phyloP scores from a whole-genome alignment of 164 flowering plant genomes.

The Chimonanthus praecox region DNA sequence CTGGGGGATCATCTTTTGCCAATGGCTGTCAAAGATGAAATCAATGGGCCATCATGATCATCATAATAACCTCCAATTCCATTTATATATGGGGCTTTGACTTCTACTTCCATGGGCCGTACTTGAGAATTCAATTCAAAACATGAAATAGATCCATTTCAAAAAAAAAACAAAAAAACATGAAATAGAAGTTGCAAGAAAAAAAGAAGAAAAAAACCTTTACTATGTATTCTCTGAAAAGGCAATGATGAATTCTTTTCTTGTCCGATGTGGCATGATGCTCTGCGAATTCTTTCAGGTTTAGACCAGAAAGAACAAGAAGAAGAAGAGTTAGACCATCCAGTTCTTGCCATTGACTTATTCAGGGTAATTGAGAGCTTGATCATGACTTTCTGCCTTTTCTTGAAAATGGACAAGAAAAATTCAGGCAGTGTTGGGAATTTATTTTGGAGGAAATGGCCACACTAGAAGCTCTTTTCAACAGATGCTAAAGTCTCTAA shows the following conservation, averaged over 20 bases:
- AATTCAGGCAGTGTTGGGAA: slow-evolving; percentile 37
- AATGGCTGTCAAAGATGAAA: too few relatives aligned
- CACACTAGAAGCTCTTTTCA: slow-evolving; percentile 60
- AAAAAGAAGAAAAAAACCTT: too few relatives aligned
- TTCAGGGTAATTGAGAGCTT: slow-evolving; percentile 48
- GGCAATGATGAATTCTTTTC: background rate
- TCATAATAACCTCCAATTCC: too few relatives aligned
- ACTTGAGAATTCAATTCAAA: too few relatives aligned
- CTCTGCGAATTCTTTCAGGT: slow-evolving; percentile 25
- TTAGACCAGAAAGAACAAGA: slow-evolving; percentile 27
- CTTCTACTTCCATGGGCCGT: too few relatives aligned
- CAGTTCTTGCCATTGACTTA: slow-evolving; percentile 57
- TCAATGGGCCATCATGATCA: too few relatives aligned
- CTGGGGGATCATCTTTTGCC: too few relatives aligned
- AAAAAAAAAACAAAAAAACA: background rate
- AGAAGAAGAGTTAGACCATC: slow-evolving; percentile 40
- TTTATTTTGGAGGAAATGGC: slow-evolving; percentile 53
- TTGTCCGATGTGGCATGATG: background rate
- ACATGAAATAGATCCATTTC: background rate
- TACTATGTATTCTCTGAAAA: background rate
- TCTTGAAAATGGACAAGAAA: slow-evolving; percentile 78
- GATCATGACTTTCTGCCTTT: slow-evolving; percentile 59
- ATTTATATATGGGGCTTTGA: too few relatives aligned
- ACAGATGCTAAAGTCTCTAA: slow-evolving; percentile 56
- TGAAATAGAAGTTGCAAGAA: too few relatives aligned